phyloP scores from a whole-genome alignment of 805 yeast genomes.

The Middelhovenomyces tepae region DNA sequence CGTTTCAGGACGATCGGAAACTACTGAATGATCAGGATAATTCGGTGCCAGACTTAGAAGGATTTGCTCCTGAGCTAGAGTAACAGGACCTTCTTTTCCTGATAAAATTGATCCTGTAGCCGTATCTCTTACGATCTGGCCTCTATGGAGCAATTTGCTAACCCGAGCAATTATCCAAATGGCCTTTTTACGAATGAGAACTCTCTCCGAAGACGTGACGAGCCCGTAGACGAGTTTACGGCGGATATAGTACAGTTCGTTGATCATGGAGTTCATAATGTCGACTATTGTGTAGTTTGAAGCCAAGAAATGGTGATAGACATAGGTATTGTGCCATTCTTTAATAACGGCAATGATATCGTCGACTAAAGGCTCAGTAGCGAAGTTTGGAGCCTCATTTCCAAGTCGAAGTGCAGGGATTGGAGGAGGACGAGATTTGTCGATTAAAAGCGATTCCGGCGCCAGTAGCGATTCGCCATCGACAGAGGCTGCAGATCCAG shows the following conservation, averaged over 20 bases:
- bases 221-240: slow-evolving; percentile 20
- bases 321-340: slow-evolving; percentile 25
- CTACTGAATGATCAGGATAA: slow-evolving; percentile 40
- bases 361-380: slow-evolving; percentile 23
- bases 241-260: slow-evolving; percentile 21
- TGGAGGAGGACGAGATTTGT: slow-evolving; percentile 17
- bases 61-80: slow-evolving; percentile 58
- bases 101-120: slow-evolving; percentile 22
- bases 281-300: slow-evolving; percentile 21
- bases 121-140: slow-evolving; percentile 25
- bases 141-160: slow-evolving; percentile 24
- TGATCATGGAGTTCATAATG: slow-evolving; percentile 18
- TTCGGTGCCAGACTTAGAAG: slow-evolving; percentile 64
- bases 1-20: slow-evolving; percentile 9
- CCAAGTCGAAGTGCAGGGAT: slow-evolving; percentile 19
- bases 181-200: slow-evolving; percentile 21
- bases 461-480: too few species aligned
- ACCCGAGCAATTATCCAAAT: slow-evolving; percentile 25
- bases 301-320: slow-evolving; percentile 20
- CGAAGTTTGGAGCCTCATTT: slow-evolving; percentile 15
- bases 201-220: slow-evolving; percentile 21
- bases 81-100: slow-evolving; percentile 37
- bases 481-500: too few species aligned
- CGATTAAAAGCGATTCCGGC: slow-evolving; percentile 2
- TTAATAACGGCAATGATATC: slow-evolving; percentile 25